Evolutionary conservation across 768 basidiomycete species (phyloP).

Genomic region (Cyathus striatus): DNA sequence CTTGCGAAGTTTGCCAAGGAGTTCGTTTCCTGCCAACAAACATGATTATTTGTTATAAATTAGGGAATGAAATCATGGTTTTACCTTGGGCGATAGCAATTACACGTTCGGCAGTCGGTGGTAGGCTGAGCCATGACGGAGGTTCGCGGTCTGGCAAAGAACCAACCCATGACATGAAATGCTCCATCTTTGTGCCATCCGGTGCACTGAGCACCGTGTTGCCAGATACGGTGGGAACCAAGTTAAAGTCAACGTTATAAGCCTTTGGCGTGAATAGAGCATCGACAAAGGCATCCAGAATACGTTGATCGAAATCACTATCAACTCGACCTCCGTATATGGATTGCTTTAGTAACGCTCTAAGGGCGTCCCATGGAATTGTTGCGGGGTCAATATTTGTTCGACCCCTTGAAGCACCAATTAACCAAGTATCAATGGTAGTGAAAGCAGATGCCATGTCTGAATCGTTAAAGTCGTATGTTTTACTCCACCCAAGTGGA

Average conservation of each 20-base stretch:
- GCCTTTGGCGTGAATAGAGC: constrained; percentile 80
- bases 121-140: constrained; percentile 91
- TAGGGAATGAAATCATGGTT: constrained; percentile 8
- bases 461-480: constrained; percentile 98
- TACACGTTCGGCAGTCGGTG: constrained; percentile 86
- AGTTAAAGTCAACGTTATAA: constrained; percentile 90
- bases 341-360: constrained; percentile 90
- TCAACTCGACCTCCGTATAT: constrained; percentile 94
- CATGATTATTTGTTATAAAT: constrained; percentile 4
- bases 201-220: constrained; percentile 64
- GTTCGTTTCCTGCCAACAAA: constrained; percentile 57
- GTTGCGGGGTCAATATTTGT: constrained; percentile 88
- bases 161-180: constrained; percentile 89
- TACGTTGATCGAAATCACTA: constrained; percentile 91
- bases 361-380: constrained; percentile 95
- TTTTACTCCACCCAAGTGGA: constrained; percentile 94
- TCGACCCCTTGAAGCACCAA: constrained; percentile 73
- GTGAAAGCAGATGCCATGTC: constrained; percentile 91
- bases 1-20: constrained; percentile 85
- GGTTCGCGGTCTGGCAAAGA: constrained; percentile 89
- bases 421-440: constrained; percentile 91
- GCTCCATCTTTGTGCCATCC: constrained; percentile 89
- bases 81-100: constrained; percentile 89
- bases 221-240: constrained; percentile 64
- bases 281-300: constrained; percentile 92